A percentile compares a stretch with the other conserved stretches of the same genome.
These are phyloP conservation scores for Ogataea zsoltii DNA, from an alignment of 805 yeast genomes.

Conservation along the genomic window DNA sequence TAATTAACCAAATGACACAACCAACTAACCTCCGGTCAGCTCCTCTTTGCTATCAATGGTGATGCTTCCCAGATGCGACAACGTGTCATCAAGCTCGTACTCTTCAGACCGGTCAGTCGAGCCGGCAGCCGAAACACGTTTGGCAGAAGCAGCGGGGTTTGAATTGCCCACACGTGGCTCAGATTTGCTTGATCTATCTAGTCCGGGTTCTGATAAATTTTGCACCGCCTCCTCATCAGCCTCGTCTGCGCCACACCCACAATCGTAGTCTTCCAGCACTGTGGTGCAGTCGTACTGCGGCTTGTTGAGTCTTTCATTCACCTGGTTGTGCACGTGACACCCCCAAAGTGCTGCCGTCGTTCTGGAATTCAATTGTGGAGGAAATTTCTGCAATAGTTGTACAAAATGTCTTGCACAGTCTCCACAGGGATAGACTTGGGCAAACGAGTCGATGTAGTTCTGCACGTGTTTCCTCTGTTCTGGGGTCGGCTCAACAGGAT, in stretches of 20 bases:
- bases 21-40: slow-evolving; percentile 25
- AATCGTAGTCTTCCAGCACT: slow-evolving; percentile 87
- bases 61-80: slow-evolving; percentile 45
- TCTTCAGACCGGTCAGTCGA: too few relatives aligned
- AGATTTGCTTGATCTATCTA: too few relatives aligned
- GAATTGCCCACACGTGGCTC: too few relatives aligned
- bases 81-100: slow-evolving; percentile 26
- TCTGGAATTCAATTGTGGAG: slow-evolving; percentile 81
- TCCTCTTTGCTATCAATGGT: slow-evolving; percentile 46
- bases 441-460: slow-evolving; percentile 70
- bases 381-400: slow-evolving; percentile 62
- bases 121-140: too few relatives aligned
- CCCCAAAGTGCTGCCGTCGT: slow-evolving; percentile 94
- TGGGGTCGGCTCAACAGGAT: slow-evolving; percentile 76
- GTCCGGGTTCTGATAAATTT: too few relatives aligned
- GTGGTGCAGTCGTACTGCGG: slow-evolving; percentile 79
- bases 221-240: slow-evolving; percentile 41
- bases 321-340: slow-evolving; percentile 86
- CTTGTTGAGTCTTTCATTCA: slow-evolving; percentile 70
- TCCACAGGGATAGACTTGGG: slow-evolving; percentile 94
- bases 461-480: slow-evolving; percentile 63
- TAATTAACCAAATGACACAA: too few relatives aligned
- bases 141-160: too few relatives aligned
- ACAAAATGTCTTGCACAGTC: slow-evolving; percentile 95
- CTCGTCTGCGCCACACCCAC: slow-evolving; percentile 89